Conservation (phyloP, 2,329 filamentous ascomycete species). For the Madurella fahalii region DNA sequence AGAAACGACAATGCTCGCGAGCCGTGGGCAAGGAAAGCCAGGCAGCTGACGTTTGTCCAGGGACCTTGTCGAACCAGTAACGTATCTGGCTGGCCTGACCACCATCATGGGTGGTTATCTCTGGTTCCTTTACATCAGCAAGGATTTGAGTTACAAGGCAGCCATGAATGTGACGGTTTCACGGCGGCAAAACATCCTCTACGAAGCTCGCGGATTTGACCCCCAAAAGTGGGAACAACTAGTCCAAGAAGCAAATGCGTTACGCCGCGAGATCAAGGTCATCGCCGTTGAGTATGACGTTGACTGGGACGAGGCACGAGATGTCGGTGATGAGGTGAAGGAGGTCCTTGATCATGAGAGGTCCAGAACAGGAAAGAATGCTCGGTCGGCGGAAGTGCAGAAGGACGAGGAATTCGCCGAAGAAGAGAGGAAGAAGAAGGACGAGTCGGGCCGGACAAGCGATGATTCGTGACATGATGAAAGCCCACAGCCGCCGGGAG, state of each 20-base stretch:
- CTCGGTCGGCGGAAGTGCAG: conserved; percentile 38
- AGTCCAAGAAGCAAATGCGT: conserved; percentile 72
- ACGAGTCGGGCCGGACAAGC: conserved; percentile 16
- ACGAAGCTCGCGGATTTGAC: conserved; percentile 72
- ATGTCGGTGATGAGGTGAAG: conserved; percentile 65
- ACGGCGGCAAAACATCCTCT: conserved; percentile 70
- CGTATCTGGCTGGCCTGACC: conserved; percentile 80
- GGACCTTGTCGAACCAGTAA: conserved; percentile 85
- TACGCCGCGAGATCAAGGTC: conserved; percentile 73
- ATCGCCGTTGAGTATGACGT: conserved; percentile 86
- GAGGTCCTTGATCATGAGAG: conserved; percentile 53
- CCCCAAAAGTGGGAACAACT: conserved; percentile 70
- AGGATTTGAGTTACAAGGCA: conserved; percentile 80
- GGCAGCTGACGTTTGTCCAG: not conserved
- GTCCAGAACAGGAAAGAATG: conserved; percentile 36
- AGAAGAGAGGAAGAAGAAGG: conserved; percentile 32
- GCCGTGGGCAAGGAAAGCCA: no score
- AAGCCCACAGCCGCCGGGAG: no score
- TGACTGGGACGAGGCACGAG: conserved; percentile 75
- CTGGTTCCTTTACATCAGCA: conserved; percentile 91
- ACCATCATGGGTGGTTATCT: conserved; percentile 87
- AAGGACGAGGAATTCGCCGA: conserved; percentile 36
- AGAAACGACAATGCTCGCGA: no score
- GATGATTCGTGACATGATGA: no score
- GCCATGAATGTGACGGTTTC: conserved; percentile 85